Evolutionary conservation across 139 green algal species (phyloP).

Genomic region (Tetradesmus obliquus): DNA sequence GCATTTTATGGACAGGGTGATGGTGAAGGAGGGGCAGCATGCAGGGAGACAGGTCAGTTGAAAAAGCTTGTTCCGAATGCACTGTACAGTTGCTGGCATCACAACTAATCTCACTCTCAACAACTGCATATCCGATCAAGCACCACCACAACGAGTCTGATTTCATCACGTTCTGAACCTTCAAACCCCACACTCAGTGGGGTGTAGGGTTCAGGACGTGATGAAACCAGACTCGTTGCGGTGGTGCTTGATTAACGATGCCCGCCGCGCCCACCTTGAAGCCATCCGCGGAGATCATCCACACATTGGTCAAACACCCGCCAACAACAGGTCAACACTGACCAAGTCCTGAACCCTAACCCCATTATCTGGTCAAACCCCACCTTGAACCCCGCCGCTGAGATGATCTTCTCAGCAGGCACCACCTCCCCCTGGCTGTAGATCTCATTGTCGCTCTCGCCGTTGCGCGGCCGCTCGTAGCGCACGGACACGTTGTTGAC

Average conservation of each 20-base stretch:
- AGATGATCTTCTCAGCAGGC: slow-evolving; percentile 61
- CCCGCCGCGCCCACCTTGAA: too few species aligned
- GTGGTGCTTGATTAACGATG: too few species aligned
- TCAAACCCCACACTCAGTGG: too few species aligned
- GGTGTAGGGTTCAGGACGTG: too few species aligned
- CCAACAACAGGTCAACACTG: too few species aligned
- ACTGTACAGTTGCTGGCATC: not conserved
- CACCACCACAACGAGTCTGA: too few species aligned
- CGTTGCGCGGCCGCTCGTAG: slow-evolving; percentile 32
- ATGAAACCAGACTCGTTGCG: too few species aligned
- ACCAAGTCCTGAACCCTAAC: too few species aligned
- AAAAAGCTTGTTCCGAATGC: not conserved
- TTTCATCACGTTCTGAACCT: too few species aligned
- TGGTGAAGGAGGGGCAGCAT: not conserved
- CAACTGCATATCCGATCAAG: not conserved
- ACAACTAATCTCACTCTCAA: not conserved
- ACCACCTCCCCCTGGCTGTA: slow-evolving; percentile 61
- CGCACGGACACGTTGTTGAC: slow-evolving; percentile 55
- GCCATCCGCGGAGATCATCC: too few species aligned
- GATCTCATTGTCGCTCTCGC: slow-evolving; percentile 52
- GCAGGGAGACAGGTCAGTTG: not conserved
- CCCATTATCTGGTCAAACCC: too few species aligned
- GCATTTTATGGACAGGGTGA: not conserved
- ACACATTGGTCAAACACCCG: too few species aligned
- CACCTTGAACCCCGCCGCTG: slow-evolving; percentile 67